Evolutionary conservation across 1,139 yeast species (phyloP).

Genomic region (Protomyces inouyei): DNA sequence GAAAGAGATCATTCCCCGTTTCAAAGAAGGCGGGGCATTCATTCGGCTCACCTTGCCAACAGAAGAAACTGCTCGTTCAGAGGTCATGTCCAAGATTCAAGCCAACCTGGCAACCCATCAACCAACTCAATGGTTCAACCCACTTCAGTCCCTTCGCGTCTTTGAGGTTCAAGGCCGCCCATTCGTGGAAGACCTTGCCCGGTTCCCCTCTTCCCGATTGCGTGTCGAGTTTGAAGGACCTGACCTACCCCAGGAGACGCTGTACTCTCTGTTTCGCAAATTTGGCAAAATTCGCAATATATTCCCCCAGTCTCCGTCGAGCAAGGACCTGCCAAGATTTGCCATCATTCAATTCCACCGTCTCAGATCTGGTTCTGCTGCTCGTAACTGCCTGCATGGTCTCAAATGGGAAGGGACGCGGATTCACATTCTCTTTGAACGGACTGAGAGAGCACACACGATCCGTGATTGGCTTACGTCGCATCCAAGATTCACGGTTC

Average conservation of each 20-base stretch:
- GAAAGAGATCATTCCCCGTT: conserved; percentile 55
- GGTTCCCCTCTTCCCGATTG: conserved; percentile 62
- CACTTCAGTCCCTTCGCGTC: conserved; percentile 47
- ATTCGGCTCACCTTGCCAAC: conserved; percentile 50
- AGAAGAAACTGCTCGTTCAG: conserved; percentile 16
- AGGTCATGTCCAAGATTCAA: conserved; percentile 35
- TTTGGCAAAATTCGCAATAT: conserved; percentile 82
- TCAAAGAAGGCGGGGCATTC: conserved; percentile 92
- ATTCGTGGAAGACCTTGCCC: conserved; percentile 82
- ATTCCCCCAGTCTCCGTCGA: conserved; percentile 48
- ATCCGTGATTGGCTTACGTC: conserved; percentile 56
- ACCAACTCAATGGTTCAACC: conserved; percentile 38
- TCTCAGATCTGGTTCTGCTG: conserved; percentile 69
- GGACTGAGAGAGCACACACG: conserved; percentile 42
- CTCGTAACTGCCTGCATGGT: conserved; percentile 89
- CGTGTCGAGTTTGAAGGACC: conserved; percentile 60
- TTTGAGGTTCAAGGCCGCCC: conserved; percentile 85
- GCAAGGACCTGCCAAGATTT: conserved; percentile 45
- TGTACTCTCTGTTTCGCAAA: conserved; percentile 68
- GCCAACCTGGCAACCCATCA: conserved; percentile 31
- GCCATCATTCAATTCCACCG: conserved; percentile 55
- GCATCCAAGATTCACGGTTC: conserved; percentile 78
- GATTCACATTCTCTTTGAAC: conserved; percentile 69
- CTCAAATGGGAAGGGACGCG: conserved; percentile 49
- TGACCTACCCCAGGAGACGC: conserved; percentile 70